These are phyloP conservation scores for Didymella pinodella DNA, from an alignment of 2,329 filamentous ascomycete species.

Conservation along the genomic window DNA sequence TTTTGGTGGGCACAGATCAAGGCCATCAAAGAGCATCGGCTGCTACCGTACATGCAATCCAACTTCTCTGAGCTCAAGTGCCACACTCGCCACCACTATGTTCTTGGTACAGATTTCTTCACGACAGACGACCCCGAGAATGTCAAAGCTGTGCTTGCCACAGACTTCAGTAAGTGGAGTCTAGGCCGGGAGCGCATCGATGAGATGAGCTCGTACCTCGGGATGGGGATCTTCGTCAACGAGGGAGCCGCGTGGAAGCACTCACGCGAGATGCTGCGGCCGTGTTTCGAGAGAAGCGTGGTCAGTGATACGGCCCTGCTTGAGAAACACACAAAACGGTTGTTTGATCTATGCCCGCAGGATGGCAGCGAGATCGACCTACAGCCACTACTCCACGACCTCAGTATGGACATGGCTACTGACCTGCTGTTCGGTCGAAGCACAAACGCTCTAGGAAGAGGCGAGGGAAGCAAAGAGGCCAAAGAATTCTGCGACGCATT, in stretches of 20 bases:
- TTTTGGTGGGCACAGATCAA: conserved; percentile 51
- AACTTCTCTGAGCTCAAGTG: conserved; percentile 12
- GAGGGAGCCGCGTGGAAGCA: conserved; percentile 41
- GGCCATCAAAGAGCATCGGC: conserved; percentile 39
- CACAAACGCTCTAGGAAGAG: conserved; percentile 22
- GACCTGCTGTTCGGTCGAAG: conserved; percentile 42
- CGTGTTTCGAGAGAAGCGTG: conserved; percentile 37
- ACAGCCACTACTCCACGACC: conserved; percentile 36
- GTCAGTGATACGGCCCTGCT: conserved; percentile 34
- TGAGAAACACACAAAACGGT: conserved; percentile 30
- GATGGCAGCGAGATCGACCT: conserved; percentile 36
- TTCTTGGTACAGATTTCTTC: conserved; percentile 24
- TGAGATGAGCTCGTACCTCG: conserved; percentile 25
- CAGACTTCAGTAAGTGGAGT: conserved; percentile 30
- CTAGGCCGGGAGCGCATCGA: conserved; percentile 29
- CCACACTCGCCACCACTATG: conserved; percentile 21
- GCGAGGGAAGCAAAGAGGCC: conserved; percentile 8
- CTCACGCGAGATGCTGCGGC: conserved; percentile 38
- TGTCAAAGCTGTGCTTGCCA: conserved; percentile 34
- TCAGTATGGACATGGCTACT: conserved; percentile 37
- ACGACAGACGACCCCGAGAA: conserved; percentile 39
- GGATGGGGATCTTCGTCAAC: conserved; percentile 38
- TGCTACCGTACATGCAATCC: conserved; percentile 19
- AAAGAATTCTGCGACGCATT: conserved; percentile 34
- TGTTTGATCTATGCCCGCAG: conserved; percentile 32